A percentile compares a stretch with the other conserved stretches of the same genome.
phyloP scores from a whole-genome alignment of 1,284 basidiomycete species.

The Ustilago trichophora region DNA sequence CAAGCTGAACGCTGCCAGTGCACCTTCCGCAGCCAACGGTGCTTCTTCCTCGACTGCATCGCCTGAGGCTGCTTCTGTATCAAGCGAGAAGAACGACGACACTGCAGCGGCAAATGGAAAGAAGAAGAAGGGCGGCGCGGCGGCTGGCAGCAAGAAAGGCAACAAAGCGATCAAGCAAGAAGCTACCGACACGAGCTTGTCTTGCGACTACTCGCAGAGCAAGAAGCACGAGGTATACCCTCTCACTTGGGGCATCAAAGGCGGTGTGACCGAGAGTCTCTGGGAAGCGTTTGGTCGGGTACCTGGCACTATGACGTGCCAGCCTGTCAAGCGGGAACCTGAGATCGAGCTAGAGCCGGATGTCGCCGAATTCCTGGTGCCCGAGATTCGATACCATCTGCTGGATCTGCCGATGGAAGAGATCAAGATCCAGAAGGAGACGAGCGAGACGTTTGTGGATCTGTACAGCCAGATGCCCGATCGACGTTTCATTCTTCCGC shows the following conservation, averaged over 20 bases:
- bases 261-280: constrained; percentile 52
- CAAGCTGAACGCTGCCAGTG: constrained; percentile 13
- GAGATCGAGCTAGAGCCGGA: constrained; percentile 50
- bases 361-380: constrained; percentile 50
- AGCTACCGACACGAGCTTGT: neutral
- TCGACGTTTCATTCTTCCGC: constrained; percentile 30
- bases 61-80: constrained; percentile 12
- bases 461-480: constrained; percentile 45
- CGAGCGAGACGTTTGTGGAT: constrained; percentile 41
- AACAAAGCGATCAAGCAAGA: constrained; percentile 30
- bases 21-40: constrained; percentile 1
- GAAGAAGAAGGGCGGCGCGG: constrained; percentile 25
- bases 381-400: constrained; percentile 47
- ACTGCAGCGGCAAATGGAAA: constrained; percentile 8
- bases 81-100: constrained; percentile 13
- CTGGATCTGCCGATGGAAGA: constrained; percentile 49
- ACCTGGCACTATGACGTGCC: constrained; percentile 52
- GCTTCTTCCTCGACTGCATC: constrained; percentile 11
- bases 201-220: constrained; percentile 16
- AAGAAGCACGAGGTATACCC: constrained; percentile 57
- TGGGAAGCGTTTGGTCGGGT: constrained; percentile 62
- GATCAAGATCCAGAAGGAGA: constrained; percentile 50
- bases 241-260: constrained; percentile 49
- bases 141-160: constrained; percentile 21
- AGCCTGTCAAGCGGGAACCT: constrained; percentile 46